A percentile compares a stretch with the other conserved stretches of the same genome.
These are phyloP conservation scores for Aspergillus texensis DNA, from an alignment of 2,329 filamentous ascomycete species.

Conservation along the genomic window DNA sequence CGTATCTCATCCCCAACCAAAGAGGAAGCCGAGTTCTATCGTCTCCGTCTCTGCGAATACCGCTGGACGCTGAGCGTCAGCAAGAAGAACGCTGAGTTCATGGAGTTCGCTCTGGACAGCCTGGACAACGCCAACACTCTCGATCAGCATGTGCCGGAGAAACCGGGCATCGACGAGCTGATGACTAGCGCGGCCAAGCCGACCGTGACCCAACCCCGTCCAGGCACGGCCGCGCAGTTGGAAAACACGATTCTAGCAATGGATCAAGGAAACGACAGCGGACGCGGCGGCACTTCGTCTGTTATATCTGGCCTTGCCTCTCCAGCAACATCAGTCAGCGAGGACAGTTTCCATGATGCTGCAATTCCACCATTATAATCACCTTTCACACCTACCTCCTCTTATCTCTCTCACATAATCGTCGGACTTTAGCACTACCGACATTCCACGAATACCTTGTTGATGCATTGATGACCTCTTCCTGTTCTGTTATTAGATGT, in stretches of 20 bases:
- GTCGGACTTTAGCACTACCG: background rate
- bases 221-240: conserved; percentile 16
- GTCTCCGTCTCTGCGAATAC: conserved; percentile 81
- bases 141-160: conserved; percentile 70
- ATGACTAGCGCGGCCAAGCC: conserved; percentile 37
- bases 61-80: conserved; percentile 91
- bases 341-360: conserved; percentile 32
- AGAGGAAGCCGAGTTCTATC: conserved; percentile 93
- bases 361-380: conserved; percentile 15
- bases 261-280: conserved; percentile 21
- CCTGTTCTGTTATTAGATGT: conserved; percentile 4
- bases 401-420: background rate
- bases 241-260: conserved; percentile 33
- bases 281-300: conserved; percentile 32
- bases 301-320: conserved; percentile 42
- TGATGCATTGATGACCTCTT: conserved; percentile 7
- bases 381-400: background rate
- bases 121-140: conserved; percentile 71
- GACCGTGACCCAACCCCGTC: conserved; percentile 21
- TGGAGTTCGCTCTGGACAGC: conserved; percentile 73
- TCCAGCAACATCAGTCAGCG: conserved; percentile 40
- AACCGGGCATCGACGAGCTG: conserved; percentile 60
- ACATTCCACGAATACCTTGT: background rate
- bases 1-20: conserved; percentile 85
- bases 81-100: conserved; percentile 65